Evolutionary conservation across 2,329 filamentous ascomycete genomes (phyloP), one percentile per base, ranked within the genome.

Genomic region (Monosporascus ibericus): DNA sequence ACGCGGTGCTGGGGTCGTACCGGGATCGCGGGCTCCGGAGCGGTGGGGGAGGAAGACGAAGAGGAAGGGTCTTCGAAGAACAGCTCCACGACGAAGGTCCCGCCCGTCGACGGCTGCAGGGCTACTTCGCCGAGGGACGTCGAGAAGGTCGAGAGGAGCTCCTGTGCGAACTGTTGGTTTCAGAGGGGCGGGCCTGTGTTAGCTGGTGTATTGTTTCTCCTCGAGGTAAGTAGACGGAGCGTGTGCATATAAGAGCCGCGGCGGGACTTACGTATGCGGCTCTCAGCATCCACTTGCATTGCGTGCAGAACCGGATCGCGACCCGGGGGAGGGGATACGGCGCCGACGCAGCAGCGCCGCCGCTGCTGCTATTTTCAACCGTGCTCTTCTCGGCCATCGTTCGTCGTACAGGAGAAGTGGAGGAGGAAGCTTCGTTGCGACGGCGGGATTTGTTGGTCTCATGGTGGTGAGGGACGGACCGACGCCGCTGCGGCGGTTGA

Each of bases 141-240:
- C 51, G 83, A 82, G 73, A 99, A 99, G 1, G 92, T 99, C 1
- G 90, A 95, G 38, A 99, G 84, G 44, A 99, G 84, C 71, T 97
- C 94, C 77, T 97, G 94, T 48, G 87, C 92, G 69, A 88, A 96
- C 89, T 96, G 53, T 52, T 50, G 34, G 44, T 18, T 53, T 48
- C 48, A 53, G 20, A 36, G 44, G 50, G 48, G 27, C 2, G 25
- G 40, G 9, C 24, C 47, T 27, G 34, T 24, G 38, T 46, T 44
- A 30, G 24, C 24, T 2, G 6, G 27, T 48, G 37, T 37, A 44
- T 25, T 30, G 30, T 11, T 34, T 5, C 30, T 34, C 30, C 30
- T 14, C 9, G 37, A 30, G 18, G 40, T 34, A 30, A 47, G 17
- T 52, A 50, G 20, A 47, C 49, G 22, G 39, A 24, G 47, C 36